Percentiles rank a stretch among this genome's conserved stretches.
Conservation (phyloP, 306 rosid genomes). For the Dryas alaskensis region DNA sequence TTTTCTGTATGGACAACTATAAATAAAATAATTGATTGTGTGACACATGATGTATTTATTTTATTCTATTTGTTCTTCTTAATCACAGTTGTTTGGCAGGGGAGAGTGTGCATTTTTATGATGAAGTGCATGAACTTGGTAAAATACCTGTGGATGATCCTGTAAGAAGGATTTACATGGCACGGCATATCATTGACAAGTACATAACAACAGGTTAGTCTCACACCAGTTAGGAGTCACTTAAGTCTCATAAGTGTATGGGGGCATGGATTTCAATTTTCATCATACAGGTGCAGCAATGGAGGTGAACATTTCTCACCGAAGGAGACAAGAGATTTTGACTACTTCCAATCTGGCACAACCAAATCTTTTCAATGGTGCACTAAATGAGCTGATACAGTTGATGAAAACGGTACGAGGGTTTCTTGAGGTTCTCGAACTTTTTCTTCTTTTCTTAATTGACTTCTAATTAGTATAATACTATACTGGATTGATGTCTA, state of each 20-base stretch:
- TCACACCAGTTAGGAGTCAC: not conserved
- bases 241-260: not conserved
- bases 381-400: conserved; percentile 67
- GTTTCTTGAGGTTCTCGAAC: conserved; percentile 10
- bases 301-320: conserved; percentile 94
- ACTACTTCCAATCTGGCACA: conserved; percentile 67
- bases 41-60: conserved; percentile 9
- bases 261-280: conserved; percentile 11
- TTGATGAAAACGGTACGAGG: conserved; percentile 67
- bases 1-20: not conserved
- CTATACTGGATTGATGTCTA: not conserved
- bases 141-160: conserved; percentile 75
- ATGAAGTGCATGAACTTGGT: conserved; percentile 82
- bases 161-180: conserved; percentile 92
- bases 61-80: conserved; percentile 18
- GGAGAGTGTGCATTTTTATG: conserved; percentile 86
- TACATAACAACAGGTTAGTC: conserved; percentile 72
- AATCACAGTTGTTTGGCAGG: conserved; percentile 95
- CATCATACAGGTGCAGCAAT: conserved; percentile 60
- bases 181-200: conserved; percentile 88
- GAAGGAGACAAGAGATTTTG: conserved; percentile 79
- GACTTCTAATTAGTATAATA: not conserved
- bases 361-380: conserved; percentile 62
- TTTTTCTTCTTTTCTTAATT: not conserved
- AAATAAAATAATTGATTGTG: not conserved